Evolutionary conservation across 2,329 filamentous ascomycete genomes (phyloP), one percentile per base, ranked within the genome.

Genomic region (Epichloe hybrida): DNA sequence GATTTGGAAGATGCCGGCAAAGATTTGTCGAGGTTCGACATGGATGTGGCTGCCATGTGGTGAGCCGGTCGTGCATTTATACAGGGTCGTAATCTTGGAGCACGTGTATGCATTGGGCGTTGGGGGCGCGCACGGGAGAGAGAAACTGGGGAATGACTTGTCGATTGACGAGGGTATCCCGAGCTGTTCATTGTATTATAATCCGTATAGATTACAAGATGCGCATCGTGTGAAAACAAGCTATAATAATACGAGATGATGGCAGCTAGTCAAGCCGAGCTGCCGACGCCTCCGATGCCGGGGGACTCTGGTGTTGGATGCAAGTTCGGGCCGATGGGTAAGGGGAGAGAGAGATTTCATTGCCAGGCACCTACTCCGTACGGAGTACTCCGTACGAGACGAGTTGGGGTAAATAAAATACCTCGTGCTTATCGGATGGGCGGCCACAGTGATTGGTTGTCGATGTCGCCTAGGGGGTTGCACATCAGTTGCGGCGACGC

Each of bases 1-100:
- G 93, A 98, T 66, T 83, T 97, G 39, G 91, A 97, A 67, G 93
- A 98, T 70, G 84, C 84, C 2, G 88, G 90, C 52, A 94, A 88
- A 71, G 93, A 98, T 67, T 68, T 98, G 61, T 79, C 79, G 59
- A 75, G 93, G 59, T 98, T 98, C 69, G 93, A 98, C 69, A 79
- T 82, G 56, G 90, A 95, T 68, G 79, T 81, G 60, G 83, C 85
- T 51, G 79, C 87, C 31, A 72, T 75, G 44, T 79, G 76, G 76
- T 79, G 47, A 49, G 8, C 12, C 2, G 20, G 12, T 35, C 6
- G 46, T 5, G 23, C 37, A 9, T 40, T 17, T 13, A 21, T 13
- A 12, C 40, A 31, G 36, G 21, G 7, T 48, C 15, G 17, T 37
- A 3, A 23, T 36, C 27, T 27, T 42, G 40, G 7, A 23, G 40